Percentiles rank a stretch among this genome's conserved stretches.
Evolutionary conservation across 2,329 filamentous ascomycete species (phyloP).

Genomic region (Fusarium sp.): DNA sequence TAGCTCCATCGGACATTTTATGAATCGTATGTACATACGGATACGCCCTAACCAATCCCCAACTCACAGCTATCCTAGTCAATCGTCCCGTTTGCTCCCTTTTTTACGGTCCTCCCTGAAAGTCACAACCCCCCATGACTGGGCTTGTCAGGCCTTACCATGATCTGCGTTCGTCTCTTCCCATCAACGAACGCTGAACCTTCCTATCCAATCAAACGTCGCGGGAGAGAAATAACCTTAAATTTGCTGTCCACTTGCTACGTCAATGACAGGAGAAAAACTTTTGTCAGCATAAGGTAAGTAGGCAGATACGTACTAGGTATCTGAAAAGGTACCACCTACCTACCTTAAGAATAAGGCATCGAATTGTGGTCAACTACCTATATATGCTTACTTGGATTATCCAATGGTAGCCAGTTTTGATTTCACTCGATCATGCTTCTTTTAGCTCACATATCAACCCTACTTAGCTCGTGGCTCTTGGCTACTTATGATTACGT

Average conservation of each 20-base stretch:
- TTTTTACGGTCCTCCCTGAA: conserved; percentile 6
- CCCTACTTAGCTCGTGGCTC: not conserved
- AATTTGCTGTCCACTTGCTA: conserved; percentile 13
- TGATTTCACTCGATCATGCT: not conserved
- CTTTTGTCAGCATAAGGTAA: no score
- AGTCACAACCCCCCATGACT: conserved; percentile 11
- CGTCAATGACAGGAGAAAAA: conserved; percentile 11
- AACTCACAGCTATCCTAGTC: not conserved
- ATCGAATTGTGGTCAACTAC: no score
- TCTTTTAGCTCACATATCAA: not conserved
- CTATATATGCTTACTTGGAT: no score
- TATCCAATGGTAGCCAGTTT: no score
- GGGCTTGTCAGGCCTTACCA: conserved; percentile 3
- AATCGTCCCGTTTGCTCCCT: not conserved
- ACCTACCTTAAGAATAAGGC: no score
- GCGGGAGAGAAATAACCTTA: conserved; percentile 34
- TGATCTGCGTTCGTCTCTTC: conserved; percentile 27
- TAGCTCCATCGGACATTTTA: not conserved
- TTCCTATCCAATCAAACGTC: conserved; percentile 16
- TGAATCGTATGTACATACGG: no score
- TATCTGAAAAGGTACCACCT: no score
- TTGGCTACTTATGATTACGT: not conserved
- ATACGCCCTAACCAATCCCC: not conserved
- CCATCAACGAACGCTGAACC: not conserved
- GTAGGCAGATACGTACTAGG: no score